Conservation (phyloP, 2,329 filamentous ascomycete species). For the Monosporascus ibericus region DNA sequence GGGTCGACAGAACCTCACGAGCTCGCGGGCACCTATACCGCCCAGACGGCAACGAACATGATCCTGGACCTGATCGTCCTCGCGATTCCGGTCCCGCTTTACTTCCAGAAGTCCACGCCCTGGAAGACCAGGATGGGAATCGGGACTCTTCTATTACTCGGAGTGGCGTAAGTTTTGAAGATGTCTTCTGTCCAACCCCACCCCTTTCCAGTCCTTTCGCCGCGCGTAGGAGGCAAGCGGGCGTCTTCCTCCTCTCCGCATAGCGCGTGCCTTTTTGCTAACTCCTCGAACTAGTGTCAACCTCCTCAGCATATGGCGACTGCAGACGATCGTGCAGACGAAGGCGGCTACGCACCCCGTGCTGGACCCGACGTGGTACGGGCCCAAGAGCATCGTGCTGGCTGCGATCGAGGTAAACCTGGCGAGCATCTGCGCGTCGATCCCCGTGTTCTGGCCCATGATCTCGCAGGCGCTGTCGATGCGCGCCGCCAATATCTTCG, state of each 20-base stretch:
- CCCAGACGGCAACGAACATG: slow-evolving; percentile 25
- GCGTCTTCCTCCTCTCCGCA: no score
- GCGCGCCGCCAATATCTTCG: slow-evolving; percentile 23
- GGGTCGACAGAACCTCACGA: slow-evolving; percentile 19
- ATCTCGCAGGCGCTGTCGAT: slow-evolving; percentile 16
- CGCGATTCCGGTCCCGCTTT: slow-evolving; percentile 24
- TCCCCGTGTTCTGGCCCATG: slow-evolving; percentile 28
- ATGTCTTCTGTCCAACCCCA: no score
- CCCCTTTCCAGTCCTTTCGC: no score
- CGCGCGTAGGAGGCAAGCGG: no score
- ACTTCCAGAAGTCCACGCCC: slow-evolving; percentile 17
- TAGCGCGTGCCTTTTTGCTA: neutral
- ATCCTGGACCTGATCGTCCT: slow-evolving; percentile 26
- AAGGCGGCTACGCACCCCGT: slow-evolving; percentile 27
- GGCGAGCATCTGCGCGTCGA: slow-evolving; percentile 25
- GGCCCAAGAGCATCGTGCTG: slow-evolving; percentile 25
- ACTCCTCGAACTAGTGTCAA: slow-evolving; percentile 17
- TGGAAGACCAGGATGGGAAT: slow-evolving; percentile 25
- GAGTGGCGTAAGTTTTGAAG: slow-evolving; percentile 21
- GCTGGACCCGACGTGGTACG: slow-evolving; percentile 31
- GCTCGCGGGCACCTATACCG: slow-evolving; percentile 22
- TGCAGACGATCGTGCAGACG: slow-evolving; percentile 22
- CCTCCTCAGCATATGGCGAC: slow-evolving; percentile 25
- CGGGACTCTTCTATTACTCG: slow-evolving; percentile 23
- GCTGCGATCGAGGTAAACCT: slow-evolving; percentile 28